Percentiles rank a stretch among this genome's conserved stretches.
phyloP scores from a whole-genome alignment of 2,329 filamentous ascomycete genomes.

The Periconia digitata region DNA sequence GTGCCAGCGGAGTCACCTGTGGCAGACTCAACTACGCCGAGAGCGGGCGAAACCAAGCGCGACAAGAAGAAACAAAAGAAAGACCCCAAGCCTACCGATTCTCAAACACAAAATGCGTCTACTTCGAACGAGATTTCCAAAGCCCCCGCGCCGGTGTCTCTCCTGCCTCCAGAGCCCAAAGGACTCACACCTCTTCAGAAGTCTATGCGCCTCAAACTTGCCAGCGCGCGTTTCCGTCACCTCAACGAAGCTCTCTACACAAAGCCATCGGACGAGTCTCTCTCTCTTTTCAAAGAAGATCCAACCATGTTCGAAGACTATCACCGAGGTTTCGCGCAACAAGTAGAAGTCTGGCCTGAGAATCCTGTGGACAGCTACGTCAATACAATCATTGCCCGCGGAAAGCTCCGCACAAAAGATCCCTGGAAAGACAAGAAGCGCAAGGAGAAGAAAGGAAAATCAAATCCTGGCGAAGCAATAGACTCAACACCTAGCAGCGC shows the following conservation, averaged over 20 bases:
- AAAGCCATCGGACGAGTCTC: slow-evolving; percentile 79
- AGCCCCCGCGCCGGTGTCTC: slow-evolving; percentile 38
- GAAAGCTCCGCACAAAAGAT: slow-evolving; percentile 49
- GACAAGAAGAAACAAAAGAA: slow-evolving; percentile 41
- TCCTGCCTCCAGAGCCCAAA: slow-evolving; percentile 40
- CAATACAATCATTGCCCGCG: slow-evolving; percentile 68
- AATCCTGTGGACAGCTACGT: slow-evolving; percentile 94
- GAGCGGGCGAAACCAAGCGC: slow-evolving; percentile 28
- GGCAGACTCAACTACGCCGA: slow-evolving; percentile 1
- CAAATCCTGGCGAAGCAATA: slow-evolving; percentile 9
- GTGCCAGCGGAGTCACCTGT: slow-evolving; percentile 13
- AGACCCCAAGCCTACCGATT: slow-evolving; percentile 27
- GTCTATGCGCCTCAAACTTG: slow-evolving; percentile 91
- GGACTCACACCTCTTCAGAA: slow-evolving; percentile 91
- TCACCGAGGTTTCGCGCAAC: slow-evolving; percentile 91
- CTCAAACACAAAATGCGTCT: slow-evolving; percentile 5
- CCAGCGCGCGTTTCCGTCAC: slow-evolving; percentile 94
- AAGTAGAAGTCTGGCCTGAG: slow-evolving; percentile 94
- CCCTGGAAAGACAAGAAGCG: slow-evolving; percentile 47
- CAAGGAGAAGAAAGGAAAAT: slow-evolving; percentile 31
- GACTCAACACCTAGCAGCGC: slow-evolving; percentile 10
- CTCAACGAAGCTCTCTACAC: slow-evolving; percentile 97
- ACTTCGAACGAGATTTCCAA: slow-evolving; percentile 18
- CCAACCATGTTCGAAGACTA: slow-evolving; percentile 97
- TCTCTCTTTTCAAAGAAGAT: slow-evolving; percentile 76